A percentile compares a stretch with the other conserved stretches of the same genome.
Evolutionary conservation across 768 basidiomycete genomes (phyloP).

Genomic region (Boletus coccyginus): DNA sequence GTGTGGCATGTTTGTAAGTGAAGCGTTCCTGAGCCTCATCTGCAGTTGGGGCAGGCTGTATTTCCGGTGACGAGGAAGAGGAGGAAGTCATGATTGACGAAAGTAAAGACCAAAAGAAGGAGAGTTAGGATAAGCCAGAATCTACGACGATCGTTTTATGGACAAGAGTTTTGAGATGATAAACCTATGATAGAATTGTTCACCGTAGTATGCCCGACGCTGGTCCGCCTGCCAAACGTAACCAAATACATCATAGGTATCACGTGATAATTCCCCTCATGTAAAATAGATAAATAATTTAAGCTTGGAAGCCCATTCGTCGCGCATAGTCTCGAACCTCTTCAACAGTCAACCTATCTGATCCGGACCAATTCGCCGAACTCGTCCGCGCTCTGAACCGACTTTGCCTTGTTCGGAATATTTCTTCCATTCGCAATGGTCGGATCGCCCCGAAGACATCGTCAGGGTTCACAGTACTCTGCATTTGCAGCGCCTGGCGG

Average conservation of each 20-base stretch:
- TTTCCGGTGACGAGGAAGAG: slow-evolving; percentile 77
- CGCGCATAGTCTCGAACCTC: slow-evolving; percentile 87
- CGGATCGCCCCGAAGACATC: slow-evolving; percentile 90
- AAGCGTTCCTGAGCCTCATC: slow-evolving; percentile 40
- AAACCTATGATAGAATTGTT: slow-evolving; percentile 23
- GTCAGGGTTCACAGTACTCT: slow-evolving; percentile 86
- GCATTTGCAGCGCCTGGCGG: slow-evolving; percentile 70
- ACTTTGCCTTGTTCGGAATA: slow-evolving; percentile 78
- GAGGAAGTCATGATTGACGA: slow-evolving; percentile 63
- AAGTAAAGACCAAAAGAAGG: slow-evolving; percentile 27
- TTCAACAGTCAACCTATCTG: slow-evolving; percentile 79
- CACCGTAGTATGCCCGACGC: slow-evolving; percentile 19
- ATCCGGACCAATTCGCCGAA: slow-evolving; percentile 94
- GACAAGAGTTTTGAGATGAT: slow-evolving; percentile 28
- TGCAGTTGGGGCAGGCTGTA: slow-evolving; percentile 45
- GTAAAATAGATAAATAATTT: slow-evolving; percentile 10
- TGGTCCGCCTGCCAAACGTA: slow-evolving; percentile 16
- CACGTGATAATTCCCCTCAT: slow-evolving; percentile 11
- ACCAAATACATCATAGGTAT: slow-evolving; percentile 19
- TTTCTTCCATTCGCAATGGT: slow-evolving; percentile 88
- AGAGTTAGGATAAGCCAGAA: slow-evolving; percentile 26
- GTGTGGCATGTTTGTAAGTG: slow-evolving; percentile 68
- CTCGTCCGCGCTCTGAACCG: slow-evolving; percentile 88
- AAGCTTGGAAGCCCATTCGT: slow-evolving; percentile 74
- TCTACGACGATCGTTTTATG: slow-evolving; percentile 33